phyloP scores from a whole-genome alignment of 441 rosid species.

The Theobroma grandiflorum region DNA sequence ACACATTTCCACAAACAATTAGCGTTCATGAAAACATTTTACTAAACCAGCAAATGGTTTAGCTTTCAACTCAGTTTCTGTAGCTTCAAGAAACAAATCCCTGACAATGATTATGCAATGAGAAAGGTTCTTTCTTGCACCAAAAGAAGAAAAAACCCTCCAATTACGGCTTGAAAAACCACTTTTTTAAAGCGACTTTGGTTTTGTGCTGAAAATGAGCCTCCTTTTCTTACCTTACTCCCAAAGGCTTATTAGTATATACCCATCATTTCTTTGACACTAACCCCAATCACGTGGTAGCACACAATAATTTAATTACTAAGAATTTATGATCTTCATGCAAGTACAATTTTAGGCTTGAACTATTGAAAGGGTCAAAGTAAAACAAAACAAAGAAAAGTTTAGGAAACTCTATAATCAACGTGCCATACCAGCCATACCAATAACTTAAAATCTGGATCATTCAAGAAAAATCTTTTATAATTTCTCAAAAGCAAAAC shows the following conservation, averaged over 20 bases:
- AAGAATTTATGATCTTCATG: not conserved
- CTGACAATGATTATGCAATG: not conserved
- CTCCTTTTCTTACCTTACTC: not conserved
- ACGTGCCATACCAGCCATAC: not conserved
- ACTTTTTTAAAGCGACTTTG: not conserved
- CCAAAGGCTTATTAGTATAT: not conserved
- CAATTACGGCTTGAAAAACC: not conserved
- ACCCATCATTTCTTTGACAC: not conserved
- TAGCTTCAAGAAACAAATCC: not conserved
- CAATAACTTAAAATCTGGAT: not conserved
- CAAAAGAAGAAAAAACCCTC: too few species aligned
- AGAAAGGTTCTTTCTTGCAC: not conserved
- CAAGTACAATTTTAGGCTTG: not conserved
- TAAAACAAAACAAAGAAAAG: not conserved
- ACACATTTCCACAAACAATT: constrained; percentile 38
- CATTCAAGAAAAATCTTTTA: not conserved
- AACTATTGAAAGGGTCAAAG: not conserved
- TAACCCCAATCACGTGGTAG: not conserved
- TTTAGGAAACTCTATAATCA: not conserved
- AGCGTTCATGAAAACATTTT: not conserved
- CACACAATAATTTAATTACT: not conserved
- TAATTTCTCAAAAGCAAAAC: not conserved
- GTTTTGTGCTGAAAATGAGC: not conserved
- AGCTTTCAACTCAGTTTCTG: not conserved
- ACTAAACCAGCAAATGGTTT: too few species aligned